Evolutionary conservation across 805 yeast species (phyloP).

Genomic region (Ogataea siamensis): DNA sequence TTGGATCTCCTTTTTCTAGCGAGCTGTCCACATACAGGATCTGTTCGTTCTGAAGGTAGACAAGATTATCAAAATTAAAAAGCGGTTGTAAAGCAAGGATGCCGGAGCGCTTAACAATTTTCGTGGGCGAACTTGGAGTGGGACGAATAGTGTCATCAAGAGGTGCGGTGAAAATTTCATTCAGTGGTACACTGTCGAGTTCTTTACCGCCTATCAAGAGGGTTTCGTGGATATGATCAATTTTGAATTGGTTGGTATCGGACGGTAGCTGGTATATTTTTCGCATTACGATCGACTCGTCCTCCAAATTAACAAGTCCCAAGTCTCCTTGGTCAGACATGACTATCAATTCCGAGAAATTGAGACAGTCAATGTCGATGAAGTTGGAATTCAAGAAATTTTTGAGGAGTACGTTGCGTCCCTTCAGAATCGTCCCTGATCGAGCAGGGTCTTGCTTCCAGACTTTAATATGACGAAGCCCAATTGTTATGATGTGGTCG

Average conservation of each 20-base stretch:
- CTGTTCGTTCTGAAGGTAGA: constrained; percentile 40
- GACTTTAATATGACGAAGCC: constrained; percentile 57
- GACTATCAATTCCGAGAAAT: constrained; percentile 38
- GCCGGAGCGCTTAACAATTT: constrained; percentile 29
- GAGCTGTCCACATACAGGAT: constrained; percentile 30
- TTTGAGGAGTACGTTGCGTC: constrained; percentile 60
- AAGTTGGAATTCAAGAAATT: constrained; percentile 48
- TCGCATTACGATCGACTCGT: constrained; percentile 21
- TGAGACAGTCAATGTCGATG: constrained; percentile 37
- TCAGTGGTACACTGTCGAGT: constrained; percentile 17
- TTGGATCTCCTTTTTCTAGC: constrained; percentile 11
- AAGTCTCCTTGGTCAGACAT: constrained; percentile 36
- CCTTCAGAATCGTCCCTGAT: constrained; percentile 38
- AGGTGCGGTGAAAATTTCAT: constrained; percentile 12
- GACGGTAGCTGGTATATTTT: constrained; percentile 23
- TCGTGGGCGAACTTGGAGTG: constrained; percentile 30
- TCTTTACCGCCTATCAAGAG: constrained; percentile 21
- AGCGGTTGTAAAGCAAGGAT: constrained; percentile 33
- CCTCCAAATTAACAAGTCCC: constrained; percentile 31
- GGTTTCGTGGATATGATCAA: constrained; percentile 20
- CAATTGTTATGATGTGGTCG: constrained; percentile 49
- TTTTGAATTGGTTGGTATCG: constrained; percentile 23
- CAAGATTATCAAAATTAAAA: constrained; percentile 26
- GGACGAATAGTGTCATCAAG: constrained; percentile 19
- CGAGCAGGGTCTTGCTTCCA: constrained; percentile 44